Conservation (phyloP, 306 rosid genomes). For the Casuarina glauca region DNA sequence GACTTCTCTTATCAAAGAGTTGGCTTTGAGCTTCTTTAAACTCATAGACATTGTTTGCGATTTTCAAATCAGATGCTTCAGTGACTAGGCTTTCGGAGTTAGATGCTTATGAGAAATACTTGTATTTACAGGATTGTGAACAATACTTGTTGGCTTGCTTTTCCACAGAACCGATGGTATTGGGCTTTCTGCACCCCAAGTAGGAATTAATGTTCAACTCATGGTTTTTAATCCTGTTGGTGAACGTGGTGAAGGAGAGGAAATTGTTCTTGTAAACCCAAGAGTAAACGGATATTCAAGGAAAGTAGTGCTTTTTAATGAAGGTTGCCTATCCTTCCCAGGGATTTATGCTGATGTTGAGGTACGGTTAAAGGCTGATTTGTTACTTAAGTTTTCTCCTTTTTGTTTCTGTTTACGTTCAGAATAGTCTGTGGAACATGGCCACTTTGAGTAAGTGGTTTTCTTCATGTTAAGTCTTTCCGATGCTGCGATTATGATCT, state of each 20-base stretch:
- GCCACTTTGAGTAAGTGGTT: slow-evolving; percentile 7
- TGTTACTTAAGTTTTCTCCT: slow-evolving; percentile 13
- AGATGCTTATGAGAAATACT: slow-evolving; percentile 28
- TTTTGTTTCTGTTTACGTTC: background rate
- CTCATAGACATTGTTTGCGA: background rate
- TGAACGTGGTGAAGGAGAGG: slow-evolving; percentile 87
- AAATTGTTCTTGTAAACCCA: slow-evolving; percentile 93
- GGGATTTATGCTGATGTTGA: slow-evolving; percentile 66
- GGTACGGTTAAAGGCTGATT: slow-evolving; percentile 34
- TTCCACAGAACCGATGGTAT: slow-evolving; percentile 87
- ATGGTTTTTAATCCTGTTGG: slow-evolving; percentile 93
- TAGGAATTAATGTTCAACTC: slow-evolving; percentile 83
- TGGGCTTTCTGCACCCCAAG: slow-evolving; percentile 97
- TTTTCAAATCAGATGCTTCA: background rate
- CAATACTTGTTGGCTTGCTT: slow-evolving; percentile 50
- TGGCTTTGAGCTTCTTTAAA: background rate
- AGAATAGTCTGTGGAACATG: slow-evolving; percentile 13
- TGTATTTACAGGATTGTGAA: slow-evolving; percentile 49
- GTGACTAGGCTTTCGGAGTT: slow-evolving; percentile 2
- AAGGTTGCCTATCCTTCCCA: slow-evolving; percentile 92
- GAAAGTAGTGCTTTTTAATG: slow-evolving; percentile 58
- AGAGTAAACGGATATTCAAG: slow-evolving; percentile 69
- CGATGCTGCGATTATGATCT: slow-evolving; percentile 7
- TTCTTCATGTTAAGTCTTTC: slow-evolving; percentile 12
- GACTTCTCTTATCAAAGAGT: background rate